phyloP scores from a whole-genome alignment of 2,329 filamentous ascomycete species.

The Trichoderma gracile region DNA sequence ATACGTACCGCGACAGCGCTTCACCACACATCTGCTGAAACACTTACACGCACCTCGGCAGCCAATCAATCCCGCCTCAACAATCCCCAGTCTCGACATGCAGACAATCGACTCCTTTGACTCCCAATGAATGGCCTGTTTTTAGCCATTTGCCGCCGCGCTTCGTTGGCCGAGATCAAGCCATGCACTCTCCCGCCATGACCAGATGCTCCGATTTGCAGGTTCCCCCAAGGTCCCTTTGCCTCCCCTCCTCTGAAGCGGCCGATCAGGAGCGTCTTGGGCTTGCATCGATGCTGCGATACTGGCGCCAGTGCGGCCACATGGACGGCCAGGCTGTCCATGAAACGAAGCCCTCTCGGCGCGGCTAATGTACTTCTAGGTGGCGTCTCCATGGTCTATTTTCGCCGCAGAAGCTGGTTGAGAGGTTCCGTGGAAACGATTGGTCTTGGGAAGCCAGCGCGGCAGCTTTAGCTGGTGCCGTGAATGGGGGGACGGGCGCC shows the following conservation, averaged over 20 bases:
- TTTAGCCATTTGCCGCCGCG: conserved; percentile 18
- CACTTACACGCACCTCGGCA: conserved; percentile 6
- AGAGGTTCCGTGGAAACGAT: conserved; percentile 11
- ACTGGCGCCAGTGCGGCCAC: conserved; percentile 21
- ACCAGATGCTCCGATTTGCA: conserved; percentile 2
- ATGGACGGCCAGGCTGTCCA: background rate
- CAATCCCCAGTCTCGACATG: conserved; percentile 19
- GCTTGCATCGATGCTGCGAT: background rate
- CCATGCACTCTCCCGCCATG: conserved; percentile 1
- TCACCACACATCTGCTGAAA: conserved; percentile 22
- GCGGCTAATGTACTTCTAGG: conserved; percentile 1
- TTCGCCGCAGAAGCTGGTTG: background rate
- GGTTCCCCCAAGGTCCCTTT: background rate
- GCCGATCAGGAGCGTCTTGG: conserved; percentile 16
- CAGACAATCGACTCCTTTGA: background rate
- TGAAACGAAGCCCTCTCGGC: conserved; percentile 23
- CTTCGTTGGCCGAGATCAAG: conserved; percentile 15
- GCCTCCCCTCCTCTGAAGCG: background rate
- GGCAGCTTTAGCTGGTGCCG: background rate
- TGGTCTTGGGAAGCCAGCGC: conserved; percentile 3
- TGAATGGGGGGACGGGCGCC: conserved; percentile 8
- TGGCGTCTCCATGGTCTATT: background rate
- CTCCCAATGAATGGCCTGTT: conserved; percentile 5
- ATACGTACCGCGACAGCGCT: background rate
- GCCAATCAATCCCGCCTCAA: conserved; percentile 23